These are phyloP conservation scores for Trypanosoma boissoni DNA, from an alignment of 208 protist species.

Conservation along the genomic window DNA sequence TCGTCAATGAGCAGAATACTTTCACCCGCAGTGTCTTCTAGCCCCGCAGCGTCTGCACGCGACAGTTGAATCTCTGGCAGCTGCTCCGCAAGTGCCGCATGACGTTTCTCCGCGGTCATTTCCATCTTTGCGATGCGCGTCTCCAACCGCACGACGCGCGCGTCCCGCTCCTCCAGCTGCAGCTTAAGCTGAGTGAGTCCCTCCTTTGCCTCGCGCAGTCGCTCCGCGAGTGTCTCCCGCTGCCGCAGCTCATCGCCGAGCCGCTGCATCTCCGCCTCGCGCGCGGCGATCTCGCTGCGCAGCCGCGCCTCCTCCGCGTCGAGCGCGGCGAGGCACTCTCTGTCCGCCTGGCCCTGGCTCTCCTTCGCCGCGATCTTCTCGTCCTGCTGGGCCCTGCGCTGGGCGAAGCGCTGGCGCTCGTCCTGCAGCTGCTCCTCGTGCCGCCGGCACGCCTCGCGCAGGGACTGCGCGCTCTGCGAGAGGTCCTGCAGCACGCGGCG, in stretches of 20 bases:
- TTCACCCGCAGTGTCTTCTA: constrained; percentile 75
- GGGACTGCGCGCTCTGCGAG: constrained; percentile 41
- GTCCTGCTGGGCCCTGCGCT: constrained; percentile 60
- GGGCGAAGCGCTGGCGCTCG: constrained; percentile 39
- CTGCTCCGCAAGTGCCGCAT: constrained; percentile 46
- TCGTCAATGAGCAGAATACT: constrained; percentile 83
- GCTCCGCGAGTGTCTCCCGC: constrained; percentile 37
- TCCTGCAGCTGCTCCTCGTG: constrained; percentile 55
- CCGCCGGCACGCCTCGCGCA: constrained; percentile 40
- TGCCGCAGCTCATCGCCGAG: constrained; percentile 45
- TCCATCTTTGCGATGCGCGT: constrained; percentile 51
- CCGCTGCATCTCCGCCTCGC: constrained; percentile 34
- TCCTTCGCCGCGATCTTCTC: constrained; percentile 72
- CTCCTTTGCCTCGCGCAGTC: constrained; percentile 38
- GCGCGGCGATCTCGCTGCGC: constrained; percentile 25
- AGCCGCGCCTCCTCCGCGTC: constrained; percentile 66
- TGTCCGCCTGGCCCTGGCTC: constrained; percentile 39
- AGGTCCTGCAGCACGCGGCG: constrained; percentile 59
- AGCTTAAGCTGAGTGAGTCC: constrained; percentile 59
- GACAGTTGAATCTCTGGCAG: constrained; percentile 52
- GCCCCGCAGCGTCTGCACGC: constrained; percentile 38
- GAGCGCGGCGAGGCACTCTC: constrained; percentile 42
- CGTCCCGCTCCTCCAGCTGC: constrained; percentile 73
- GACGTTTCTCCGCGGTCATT: constrained; percentile 62
- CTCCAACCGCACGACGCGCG: constrained; percentile 66